Base-by-base conservation (phyloP, 306 rosid genomes). In the Albizia julibrissin region DNA sequence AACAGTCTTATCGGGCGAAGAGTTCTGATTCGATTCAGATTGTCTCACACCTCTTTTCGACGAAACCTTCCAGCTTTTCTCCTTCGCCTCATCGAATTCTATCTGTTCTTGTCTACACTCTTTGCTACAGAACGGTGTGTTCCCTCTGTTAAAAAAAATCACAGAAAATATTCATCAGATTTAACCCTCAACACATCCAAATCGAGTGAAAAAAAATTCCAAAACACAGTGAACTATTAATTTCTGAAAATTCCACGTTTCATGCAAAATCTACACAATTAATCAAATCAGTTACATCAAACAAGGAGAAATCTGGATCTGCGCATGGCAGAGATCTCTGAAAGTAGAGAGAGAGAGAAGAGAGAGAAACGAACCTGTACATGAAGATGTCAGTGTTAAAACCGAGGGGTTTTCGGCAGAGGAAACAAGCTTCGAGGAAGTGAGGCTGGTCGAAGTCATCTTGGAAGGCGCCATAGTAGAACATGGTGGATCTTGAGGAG, bases 101-200 rank as follows among this genome's bases (percentile, higher is more conserved):
- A 95, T 95, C 66, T 93, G 95, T 37, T 95, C 97, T 75, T 93
- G 86, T 40, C 98, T 91, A 75, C 98, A 95, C 83, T 95, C 98
- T 87, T 89, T 84, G 91, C 98, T 93, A 70, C 98, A 95, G 61
- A 95, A 95, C n/a, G 98, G 98, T 70, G 97, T 93, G 80, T 95
- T 88, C 74, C 98, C 98, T 84, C 98, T 95, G 93, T 79, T 89
- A 79, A 83, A 26, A 13, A 43, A 44, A 68, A 42, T 79, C 24
- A 26, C 10, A 54, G 33, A 54, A 72, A 34, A 50, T 3, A 54
- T 33, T 62, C 83, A 73, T 86, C 75, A 84, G 85, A 80, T 52
- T 1, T 42, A 79, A 65, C 73, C 65, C 54, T 10, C 12, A 61
- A 61, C 16, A 11, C 67, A 26, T 26, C 34, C 33, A 26, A 61